A percentile compares a stretch with the other conserved stretches of the same genome.
Evolutionary conservation across 768 basidiomycete species (phyloP).

Genomic region (Clavaria fumosa): DNA sequence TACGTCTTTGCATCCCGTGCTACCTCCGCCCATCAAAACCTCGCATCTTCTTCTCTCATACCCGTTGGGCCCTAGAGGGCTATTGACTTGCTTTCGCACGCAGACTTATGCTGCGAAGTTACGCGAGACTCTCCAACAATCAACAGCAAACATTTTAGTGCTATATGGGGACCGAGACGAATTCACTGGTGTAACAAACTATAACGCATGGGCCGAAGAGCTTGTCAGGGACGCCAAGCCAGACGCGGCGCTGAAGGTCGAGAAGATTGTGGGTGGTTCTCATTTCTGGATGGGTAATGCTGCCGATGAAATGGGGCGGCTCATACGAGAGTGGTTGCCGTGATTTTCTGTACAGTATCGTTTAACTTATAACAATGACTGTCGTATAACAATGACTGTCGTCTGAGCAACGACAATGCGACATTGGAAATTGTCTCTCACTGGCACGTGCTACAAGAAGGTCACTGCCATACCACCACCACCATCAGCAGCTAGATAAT

Average conservation of each 20-base stretch:
- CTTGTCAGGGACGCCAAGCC: slow-evolving; percentile 17
- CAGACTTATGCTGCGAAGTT: slow-evolving; percentile 38
- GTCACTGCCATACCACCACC: no score
- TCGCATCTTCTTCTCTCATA: slow-evolving; percentile 65
- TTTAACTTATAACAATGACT: no score
- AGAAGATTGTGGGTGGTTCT: slow-evolving; percentile 32
- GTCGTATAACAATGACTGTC: no score
- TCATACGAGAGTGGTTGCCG: slow-evolving; percentile 23
- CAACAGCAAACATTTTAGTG: slow-evolving; percentile 37
- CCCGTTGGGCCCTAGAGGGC: slow-evolving; percentile 49
- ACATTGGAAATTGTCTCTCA: no score
- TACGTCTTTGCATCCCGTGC: slow-evolving; percentile 45
- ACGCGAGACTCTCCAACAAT: slow-evolving; percentile 30
- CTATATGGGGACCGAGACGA: slow-evolving; percentile 57
- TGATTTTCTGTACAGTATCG: no score
- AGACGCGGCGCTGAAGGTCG: slow-evolving; percentile 15
- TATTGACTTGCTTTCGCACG: slow-evolving; percentile 55
- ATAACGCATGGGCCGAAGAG: slow-evolving; percentile 36
- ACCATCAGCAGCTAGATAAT: slow-evolving; percentile 5
- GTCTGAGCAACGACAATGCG: no score
- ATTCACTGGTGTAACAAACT: slow-evolving; percentile 43
- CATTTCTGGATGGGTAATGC: slow-evolving; percentile 51
- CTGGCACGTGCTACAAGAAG: no score
- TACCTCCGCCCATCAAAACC: slow-evolving; percentile 33
- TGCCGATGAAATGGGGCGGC: slow-evolving; percentile 15